Evolutionary conservation across 805 yeast species (phyloP).

Genomic region (Candida michaelii): DNA sequence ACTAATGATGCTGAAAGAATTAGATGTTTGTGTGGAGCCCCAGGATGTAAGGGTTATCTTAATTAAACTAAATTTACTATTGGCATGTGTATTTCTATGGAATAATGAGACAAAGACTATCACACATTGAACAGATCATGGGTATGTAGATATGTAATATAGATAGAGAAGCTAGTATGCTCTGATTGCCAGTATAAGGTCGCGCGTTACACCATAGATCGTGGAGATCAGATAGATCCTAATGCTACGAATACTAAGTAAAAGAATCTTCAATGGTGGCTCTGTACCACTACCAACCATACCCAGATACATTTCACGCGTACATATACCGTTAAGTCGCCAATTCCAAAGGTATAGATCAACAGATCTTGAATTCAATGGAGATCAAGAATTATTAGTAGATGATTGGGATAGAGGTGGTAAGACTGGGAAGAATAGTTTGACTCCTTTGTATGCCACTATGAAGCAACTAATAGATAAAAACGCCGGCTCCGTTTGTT

Average conservation of each 20-base stretch:
- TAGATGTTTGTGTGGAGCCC: conserved; percentile 92
- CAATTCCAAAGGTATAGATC: not conserved
- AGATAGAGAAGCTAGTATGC: no score
- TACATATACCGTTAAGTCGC: not conserved
- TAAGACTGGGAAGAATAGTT: conserved; percentile 25
- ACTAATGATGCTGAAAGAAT: conserved; percentile 84
- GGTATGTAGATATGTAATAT: conserved; percentile 5
- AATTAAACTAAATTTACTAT: no score
- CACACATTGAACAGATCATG: not conserved
- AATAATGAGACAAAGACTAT: no score
- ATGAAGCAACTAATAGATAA: conserved; percentile 31
- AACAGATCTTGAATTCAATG: not conserved
- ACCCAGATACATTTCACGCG: not conserved
- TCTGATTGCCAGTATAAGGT: no score
- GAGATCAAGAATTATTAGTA: conserved; percentile 5
- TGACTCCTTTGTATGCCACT: conserved; percentile 37
- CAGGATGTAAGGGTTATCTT: conserved; percentile 88
- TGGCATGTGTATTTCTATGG: no score
- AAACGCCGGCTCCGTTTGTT: conserved; percentile 40
- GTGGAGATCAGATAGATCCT: no score
- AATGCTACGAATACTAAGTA: not conserved
- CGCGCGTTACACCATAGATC: not conserved
- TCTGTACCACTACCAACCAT: not conserved
- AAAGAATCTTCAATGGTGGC: not conserved
- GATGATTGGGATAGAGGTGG: conserved; percentile 43